Base-by-base conservation (phyloP, 2,329 filamentous ascomycete species). In the Neofusicoccum sp. region DNA sequence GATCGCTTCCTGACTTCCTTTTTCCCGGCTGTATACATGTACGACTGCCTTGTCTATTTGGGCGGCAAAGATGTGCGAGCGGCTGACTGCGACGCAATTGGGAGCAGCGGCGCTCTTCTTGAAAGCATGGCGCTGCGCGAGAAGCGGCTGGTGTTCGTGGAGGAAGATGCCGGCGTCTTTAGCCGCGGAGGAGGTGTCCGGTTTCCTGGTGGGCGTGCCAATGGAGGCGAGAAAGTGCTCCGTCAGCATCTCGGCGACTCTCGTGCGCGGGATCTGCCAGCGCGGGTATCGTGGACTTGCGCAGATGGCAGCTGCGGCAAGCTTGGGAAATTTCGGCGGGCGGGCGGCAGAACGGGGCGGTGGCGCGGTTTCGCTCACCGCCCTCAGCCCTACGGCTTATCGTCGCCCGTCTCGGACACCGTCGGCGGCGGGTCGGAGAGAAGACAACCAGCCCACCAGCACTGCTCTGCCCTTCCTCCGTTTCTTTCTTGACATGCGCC, bases 11-110 rank as follows among this genome's bases (percentile, higher is more conserved):
- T 97, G 93, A 70, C 91, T 95, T 33, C 91, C 91, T 66, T 91
- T 90, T 64, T 88, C 84, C 62, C 93, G 85, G 64, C 86, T 93
- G 78, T 98, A 99, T 62, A 99, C 92, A 78, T 98, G 92, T 1
- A 99, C 85, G 45, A 96, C 91, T 0, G 93, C 92, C 77, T 97
- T 98, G 67, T 93, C 93, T 56, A 90, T 85, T 76, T 99, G 95
- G 3, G 92, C 94, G 3, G 93, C 90, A 74, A 97, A 99, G 50
- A 98, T 84, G 74, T 99, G 95, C 22, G 89, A 89, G 48, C 86
- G 82, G 76, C 85, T 96, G 69, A 93, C 84, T 34, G 92, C 93
- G 62, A 99, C 80, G 69, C 91, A 89, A 76, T 94, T 91, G 64
- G 84, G 81, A 31, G 89, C 84, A n/a, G 89, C 87, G 14, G 91